Base-by-base conservation (phyloP, 805 yeast genomes). In the Candida caryicola region DNA sequence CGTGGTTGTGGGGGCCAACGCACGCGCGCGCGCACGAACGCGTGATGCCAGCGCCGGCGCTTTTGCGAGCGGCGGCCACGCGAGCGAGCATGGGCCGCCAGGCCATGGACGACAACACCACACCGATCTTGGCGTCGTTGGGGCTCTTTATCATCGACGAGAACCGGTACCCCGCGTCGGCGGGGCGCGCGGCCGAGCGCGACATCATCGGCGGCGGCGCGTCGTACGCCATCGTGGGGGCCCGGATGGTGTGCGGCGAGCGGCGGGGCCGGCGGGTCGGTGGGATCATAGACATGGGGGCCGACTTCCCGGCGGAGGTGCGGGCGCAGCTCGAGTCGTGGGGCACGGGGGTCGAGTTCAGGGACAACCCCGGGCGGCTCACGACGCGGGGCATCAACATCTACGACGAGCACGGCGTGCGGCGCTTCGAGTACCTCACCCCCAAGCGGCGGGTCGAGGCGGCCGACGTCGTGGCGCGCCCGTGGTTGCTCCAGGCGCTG, bases 101-200 rank as follows among this genome's bases (percentile, higher is more conserved):
- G n/a, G n/a, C n/a, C n/a, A n/a, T n/a, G n/a, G n/a, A n/a, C n/a
- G n/a, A n/a, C n/a, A n/a, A n/a, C n/a, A n/a, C n/a, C 30, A 30
- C n/a, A 14, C 49, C 46, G 2, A 39, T 46, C 8, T 36, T 86
- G 52, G 71, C 83, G 15, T 74, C 95, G 1, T 67, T 85, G 67
- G 98, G 96, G 32, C 82, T 90, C 87, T 84, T 88, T 62, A 88
- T 91, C 51, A 74, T 90, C 13, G 98, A 90, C 59, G 95, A 87
- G 46, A 86, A 89, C 48, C 80, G 77, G 40, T 80, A 77, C 51
- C 72, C 77, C 0, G 55, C 59, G 35, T 48, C 59, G 37, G 46
- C 62, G 45, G 35, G 63, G 40, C 39, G 69, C 47, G 45, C 41
- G 29, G 50, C 63, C 17, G 68, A 65, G 46, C 56, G 50, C 44